These are phyloP conservation scores for Vitis amurensis DNA, from an alignment of 164 flowering plant genomes.

Conservation along the genomic window DNA sequence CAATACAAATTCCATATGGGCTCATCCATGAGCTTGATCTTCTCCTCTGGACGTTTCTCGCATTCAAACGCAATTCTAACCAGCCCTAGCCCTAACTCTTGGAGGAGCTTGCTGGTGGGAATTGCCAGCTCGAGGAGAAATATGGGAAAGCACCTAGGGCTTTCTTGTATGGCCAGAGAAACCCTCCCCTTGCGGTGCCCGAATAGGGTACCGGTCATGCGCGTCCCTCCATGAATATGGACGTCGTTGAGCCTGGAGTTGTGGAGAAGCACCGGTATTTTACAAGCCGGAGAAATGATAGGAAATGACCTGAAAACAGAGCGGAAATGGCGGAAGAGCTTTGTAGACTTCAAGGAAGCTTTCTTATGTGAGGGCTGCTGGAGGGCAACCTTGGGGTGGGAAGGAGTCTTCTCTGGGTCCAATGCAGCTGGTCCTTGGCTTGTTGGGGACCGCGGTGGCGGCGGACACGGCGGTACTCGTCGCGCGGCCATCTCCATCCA, in stretches of 20 bases:
- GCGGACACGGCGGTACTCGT: constrained; percentile 7
- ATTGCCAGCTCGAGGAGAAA: constrained; percentile 71
- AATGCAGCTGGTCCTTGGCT: background rate
- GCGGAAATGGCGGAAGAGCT: constrained; percentile 50
- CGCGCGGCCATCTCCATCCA: no score
- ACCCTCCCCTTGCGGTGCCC: constrained; percentile 64
- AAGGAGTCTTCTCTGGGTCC: background rate
- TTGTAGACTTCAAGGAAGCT: constrained; percentile 22
- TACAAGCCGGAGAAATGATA: constrained; percentile 56
- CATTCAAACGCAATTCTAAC: constrained; percentile 79
- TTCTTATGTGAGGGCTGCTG: constrained; percentile 38
- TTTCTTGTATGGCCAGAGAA: constrained; percentile 68
- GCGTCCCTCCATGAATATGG: constrained; percentile 42
- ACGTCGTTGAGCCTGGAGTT: constrained; percentile 25
- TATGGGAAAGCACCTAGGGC: constrained; percentile 52
- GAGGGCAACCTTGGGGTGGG: constrained; percentile 30
- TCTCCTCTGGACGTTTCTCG: constrained; percentile 43
- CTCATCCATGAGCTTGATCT: constrained; percentile 57
- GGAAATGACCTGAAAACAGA: constrained; percentile 67
- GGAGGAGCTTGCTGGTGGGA: constrained; percentile 59
- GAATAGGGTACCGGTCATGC: constrained; percentile 74
- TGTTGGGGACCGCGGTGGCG: constrained; percentile 19
- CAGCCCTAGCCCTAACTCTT: constrained; percentile 71
- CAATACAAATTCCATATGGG: constrained; percentile 79
- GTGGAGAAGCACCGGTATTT: constrained; percentile 39